These are phyloP conservation scores for Plasmodium vivax DNA, from an alignment of 169 alveolate species.

Conservation along the genomic window DNA sequence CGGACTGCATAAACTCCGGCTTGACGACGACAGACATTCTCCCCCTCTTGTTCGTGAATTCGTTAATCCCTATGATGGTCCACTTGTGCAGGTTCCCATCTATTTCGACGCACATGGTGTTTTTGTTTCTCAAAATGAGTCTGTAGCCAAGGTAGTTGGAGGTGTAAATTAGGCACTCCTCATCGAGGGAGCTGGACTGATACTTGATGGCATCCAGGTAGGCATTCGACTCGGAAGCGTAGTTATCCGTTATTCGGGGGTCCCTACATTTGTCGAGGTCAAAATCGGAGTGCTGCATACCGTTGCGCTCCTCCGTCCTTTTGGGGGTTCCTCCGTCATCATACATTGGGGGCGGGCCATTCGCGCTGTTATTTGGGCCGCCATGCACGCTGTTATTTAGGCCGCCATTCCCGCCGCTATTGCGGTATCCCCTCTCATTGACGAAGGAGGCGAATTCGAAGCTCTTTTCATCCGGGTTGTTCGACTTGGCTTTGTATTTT, in stretches of 20 bases:
- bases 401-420: neutral
- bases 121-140: conserved; percentile 60
- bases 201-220: conserved; percentile 71
- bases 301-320: conserved; percentile 9
- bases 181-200: conserved; percentile 73
- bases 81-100: conserved; percentile 66
- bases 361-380: neutral
- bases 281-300: neutral
- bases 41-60: conserved; percentile 71
- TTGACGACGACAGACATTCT: conserved; percentile 72
- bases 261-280: conserved; percentile 40
- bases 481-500: neutral
- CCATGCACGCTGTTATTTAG: neutral
- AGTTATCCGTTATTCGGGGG: neutral
- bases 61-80: conserved; percentile 73
- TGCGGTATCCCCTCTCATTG: neutral
- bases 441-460: neutral
- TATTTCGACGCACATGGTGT: conserved; percentile 71
- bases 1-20: conserved; percentile 59
- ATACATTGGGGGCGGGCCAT: neutral
- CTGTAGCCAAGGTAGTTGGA: conserved; percentile 65
- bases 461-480: neutral
- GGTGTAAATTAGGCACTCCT: conserved; percentile 71
- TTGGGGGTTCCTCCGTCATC: neutral
- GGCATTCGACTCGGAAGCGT: conserved; percentile 20